phyloP scores from a whole-genome alignment of 2,329 filamentous ascomycete genomes.

The Teratosphaeria zuluensis region DNA sequence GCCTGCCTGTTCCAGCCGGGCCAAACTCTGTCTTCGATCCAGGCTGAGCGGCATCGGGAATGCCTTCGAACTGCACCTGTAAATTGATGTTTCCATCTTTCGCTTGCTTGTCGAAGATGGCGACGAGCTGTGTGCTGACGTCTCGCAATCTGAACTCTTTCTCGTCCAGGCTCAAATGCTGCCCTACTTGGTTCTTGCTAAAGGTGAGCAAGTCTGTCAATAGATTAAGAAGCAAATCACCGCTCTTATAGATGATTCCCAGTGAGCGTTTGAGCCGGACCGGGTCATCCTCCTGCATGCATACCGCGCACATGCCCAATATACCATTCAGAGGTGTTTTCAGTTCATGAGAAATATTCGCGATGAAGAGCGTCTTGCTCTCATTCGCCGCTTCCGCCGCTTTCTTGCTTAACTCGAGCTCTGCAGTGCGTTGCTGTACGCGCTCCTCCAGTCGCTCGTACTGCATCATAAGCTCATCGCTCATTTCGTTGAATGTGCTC shows the following conservation, averaged over 20 bases:
- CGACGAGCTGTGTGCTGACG: constrained; percentile 68
- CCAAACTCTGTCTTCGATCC: constrained; percentile 39
- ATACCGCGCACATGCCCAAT: constrained; percentile 84
- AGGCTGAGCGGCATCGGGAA: constrained; percentile 20
- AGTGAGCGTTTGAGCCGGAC: constrained; percentile 70
- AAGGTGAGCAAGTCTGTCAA: constrained; percentile 86
- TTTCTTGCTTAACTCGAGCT: constrained; percentile 82
- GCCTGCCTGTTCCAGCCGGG: constrained; percentile 42
- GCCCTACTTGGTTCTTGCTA: constrained; percentile 88
- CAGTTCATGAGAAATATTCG: constrained; percentile 79
- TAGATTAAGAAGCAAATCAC: constrained; percentile 72
- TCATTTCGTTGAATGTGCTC: constrained; percentile 85
- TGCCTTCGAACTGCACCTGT: constrained; percentile 58
- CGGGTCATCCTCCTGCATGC: constrained; percentile 82
- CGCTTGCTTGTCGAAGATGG: constrained; percentile 85
- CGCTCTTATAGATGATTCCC: constrained; percentile 81
- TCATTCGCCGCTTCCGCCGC: constrained; percentile 91
- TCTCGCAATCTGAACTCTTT: constrained; percentile 80
- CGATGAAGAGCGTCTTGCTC: constrained; percentile 95
- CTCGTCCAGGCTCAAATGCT: constrained; percentile 71
- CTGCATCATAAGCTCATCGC: constrained; percentile 77
- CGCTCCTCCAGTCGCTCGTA: constrained; percentile 77
- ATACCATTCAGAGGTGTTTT: constrained; percentile 95
- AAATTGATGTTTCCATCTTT: constrained; percentile 69
- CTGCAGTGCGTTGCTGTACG: constrained; percentile 69